Evolutionary conservation across 768 basidiomycete genomes (phyloP), one percentile per base, ranked within the genome.

Genomic region (Pleurotus salmoneostramineus): DNA sequence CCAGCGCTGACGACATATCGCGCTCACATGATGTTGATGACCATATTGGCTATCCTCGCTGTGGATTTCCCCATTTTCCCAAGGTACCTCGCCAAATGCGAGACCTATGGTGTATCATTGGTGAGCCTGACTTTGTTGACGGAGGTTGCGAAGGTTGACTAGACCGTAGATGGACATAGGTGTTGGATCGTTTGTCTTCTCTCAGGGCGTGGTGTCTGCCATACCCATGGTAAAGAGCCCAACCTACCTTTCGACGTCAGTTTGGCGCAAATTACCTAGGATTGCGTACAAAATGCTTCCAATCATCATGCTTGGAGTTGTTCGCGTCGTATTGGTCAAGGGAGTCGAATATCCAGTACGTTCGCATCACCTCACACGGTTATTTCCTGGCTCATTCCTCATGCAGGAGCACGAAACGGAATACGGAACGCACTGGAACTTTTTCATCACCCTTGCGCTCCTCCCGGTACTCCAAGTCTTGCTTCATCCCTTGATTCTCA

Each of bases 371-470:
- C 50, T 33, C 15, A 12, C 6, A 14, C 47, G 15, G 11, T 33
- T 50, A 21, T 14, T 2, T 7, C 54, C 43, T 55, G 33, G 56
- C 56, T 55, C 17, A 37, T 48, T 27, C 33, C 58, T 36, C 36
- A 40, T 21, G 21, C 34, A 77, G 95, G 97, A 98, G 75, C 97
- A 98, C 59, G 87, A 90, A 56, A 88, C 95, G 0, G 97, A 99
- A 72, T 98, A 98, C 62, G 97, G 97, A 0, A 84, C 85, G 0
- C 96, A 98, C 65, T 99, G 97, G 97, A 98, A 98, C 69, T 98
- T 98, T 73, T 99, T 99, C 79, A 81, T 98, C 63, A 98, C 97
- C 0, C 78, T 98, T 17, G 93, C 89, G 0, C 63, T 92, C 0
- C 68, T 98, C 4, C 95, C 95, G 0, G 66, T 92, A 3, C 71